Evolutionary conservation across 148 eudicot genomes (phyloP).

Genomic region (Polygonum maritimum): DNA sequence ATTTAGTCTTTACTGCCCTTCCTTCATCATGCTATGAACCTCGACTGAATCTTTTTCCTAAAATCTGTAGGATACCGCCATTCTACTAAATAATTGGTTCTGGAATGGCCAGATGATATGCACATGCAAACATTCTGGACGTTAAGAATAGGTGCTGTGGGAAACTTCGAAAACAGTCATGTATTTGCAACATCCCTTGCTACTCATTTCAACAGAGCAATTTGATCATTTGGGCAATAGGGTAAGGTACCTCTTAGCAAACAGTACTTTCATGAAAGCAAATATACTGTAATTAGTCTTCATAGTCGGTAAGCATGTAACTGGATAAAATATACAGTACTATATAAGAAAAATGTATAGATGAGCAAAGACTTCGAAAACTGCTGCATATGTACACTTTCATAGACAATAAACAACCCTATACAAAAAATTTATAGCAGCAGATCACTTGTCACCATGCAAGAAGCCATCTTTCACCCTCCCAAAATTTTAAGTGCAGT

Average conservation of each 20-base stretch:
- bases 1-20: no score
- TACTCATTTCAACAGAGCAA: no score
- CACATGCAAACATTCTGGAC: neutral
- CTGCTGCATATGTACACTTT: constrained; percentile 7
- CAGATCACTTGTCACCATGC: constrained; percentile 19
- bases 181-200: no score
- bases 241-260: no score
- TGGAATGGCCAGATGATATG: neutral
- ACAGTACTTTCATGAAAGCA: no score
- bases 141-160: neutral
- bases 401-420: constrained; percentile 22
- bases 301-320: no score
- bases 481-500: neutral
- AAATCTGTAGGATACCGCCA: neutral
- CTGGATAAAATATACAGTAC: no score
- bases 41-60: neutral
- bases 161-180: neutral
- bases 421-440: constrained; percentile 21
- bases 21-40: neutral
- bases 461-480: neutral
- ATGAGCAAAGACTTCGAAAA: no score
- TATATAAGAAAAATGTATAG: no score
- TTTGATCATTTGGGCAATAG: no score
- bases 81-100: neutral
- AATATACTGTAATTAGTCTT: no score